Percentiles rank a stretch among this genome's conserved stretches.
These are phyloP conservation scores for Baudoinia panamericana DNA, from an alignment of 495 filamentous ascomycete species.

Conservation along the genomic window DNA sequence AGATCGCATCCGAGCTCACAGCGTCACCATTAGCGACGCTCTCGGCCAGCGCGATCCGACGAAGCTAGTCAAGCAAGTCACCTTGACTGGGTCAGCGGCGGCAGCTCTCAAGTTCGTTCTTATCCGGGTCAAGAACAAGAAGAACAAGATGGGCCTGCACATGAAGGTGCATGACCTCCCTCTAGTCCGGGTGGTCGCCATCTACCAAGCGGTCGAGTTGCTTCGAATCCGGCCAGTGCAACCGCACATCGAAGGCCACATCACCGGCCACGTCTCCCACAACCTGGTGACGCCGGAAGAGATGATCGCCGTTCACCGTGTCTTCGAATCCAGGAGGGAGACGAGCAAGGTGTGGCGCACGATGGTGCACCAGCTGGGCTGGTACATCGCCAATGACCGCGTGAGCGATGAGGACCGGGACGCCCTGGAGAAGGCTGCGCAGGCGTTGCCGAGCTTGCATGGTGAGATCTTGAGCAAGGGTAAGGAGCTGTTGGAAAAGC, in stretches of 20 bases:
- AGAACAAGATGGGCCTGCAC: neutral
- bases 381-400: neutral
- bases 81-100: neutral
- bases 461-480: neutral
- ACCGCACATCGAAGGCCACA: conserved; percentile 10
- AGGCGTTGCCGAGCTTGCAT: neutral
- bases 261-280: conserved; percentile 11
- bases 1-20: conserved; percentile 1
- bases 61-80: neutral
- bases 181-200: conserved; percentile 1
- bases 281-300: neutral
- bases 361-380: conserved; percentile 9
- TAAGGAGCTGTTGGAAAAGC: neutral
- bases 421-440: neutral
- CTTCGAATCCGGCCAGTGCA: conserved; percentile 4
- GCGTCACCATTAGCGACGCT: conserved; percentile 1
- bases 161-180: conserved; percentile 4
- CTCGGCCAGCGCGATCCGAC: neutral
- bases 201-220: conserved; percentile 4
- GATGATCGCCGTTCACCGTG: neutral
- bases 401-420: neutral
- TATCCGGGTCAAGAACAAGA: neutral
- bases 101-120: conserved; percentile 3
- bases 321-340: neutral
- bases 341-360: conserved; percentile 1